Evolutionary conservation across 805 yeast genomes (phyloP), one percentile per base, ranked within the genome.

Genomic region (Candida corydali): DNA sequence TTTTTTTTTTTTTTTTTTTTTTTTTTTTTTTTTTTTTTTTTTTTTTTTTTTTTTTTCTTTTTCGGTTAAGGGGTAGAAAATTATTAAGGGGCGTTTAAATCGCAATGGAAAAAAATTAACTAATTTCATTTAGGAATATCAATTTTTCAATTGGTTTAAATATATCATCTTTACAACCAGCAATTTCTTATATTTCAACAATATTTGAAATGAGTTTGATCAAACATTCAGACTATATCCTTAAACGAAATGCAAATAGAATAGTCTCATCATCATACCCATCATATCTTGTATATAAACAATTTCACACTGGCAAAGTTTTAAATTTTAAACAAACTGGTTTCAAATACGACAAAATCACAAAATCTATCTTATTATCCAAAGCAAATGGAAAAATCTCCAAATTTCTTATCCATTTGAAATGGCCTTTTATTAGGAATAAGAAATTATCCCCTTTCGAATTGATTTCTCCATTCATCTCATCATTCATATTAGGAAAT

Each of bases 401-500:
- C 5, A 40, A 70, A 24, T 37, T 59, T 20, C 44, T 59, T 35
- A 50, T 66, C 7, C 73, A 64, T 42, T 49, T 67, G 17, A 72
- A 69, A 50, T 75, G 78, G 76, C 62, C 75, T 0, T 52, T 75
- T 9, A 53, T 70, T 2, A 53, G 79, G 27, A 74, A 71, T 31
- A 30, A 30, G 4, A 66, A 65, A 44, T 51, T 75, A 26, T 69
- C 72, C 40, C 63, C 74, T 20, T 47, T 66, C 11, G 78, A 74
- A 46, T 79, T 75, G 40, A 51, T 73, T 12, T 70, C 76, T 2
- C 80, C 82, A 1, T 71, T 76, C 46, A 59, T 70, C 8, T 74
- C 80, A 4, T 76, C 78, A 78, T 52, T 74, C 9, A 63, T 76
- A 20, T 72, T 76, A 78, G 81, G 80, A 1, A 71, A 75, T 46